These are phyloP conservation scores for Geotrichum europaeum DNA, from an alignment of 1,139 yeast genomes.

Conservation along the genomic window DNA sequence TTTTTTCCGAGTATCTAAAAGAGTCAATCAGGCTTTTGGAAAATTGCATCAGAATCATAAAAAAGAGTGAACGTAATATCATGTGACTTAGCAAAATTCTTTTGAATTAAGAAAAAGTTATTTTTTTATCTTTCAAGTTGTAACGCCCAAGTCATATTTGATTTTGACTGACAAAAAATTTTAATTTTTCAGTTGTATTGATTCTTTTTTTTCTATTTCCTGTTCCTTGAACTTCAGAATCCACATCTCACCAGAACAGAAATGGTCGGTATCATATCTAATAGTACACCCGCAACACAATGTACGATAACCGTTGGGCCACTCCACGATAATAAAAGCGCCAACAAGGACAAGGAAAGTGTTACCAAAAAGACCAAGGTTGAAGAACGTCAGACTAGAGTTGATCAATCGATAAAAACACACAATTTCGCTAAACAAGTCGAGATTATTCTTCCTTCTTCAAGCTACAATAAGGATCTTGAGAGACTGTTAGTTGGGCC, in stretches of 20 bases:
- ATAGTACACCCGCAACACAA: neutral
- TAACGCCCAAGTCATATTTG: neutral
- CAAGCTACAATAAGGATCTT: neutral
- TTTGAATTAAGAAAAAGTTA: neutral
- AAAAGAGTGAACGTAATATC: neutral
- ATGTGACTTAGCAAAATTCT: neutral
- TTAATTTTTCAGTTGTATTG: neutral
- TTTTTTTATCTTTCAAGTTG: neutral
- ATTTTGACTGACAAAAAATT: neutral
- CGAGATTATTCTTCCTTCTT: conserved; percentile 8
- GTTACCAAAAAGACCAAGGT: neutral
- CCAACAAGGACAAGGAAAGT: neutral
- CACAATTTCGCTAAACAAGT: conserved; percentile 20
- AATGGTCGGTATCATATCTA: neutral
- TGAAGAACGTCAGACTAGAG: neutral
- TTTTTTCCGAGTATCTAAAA: neutral
- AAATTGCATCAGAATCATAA: neutral
- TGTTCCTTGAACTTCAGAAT: neutral
- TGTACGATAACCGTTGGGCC: conserved; percentile 1
- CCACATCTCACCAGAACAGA: neutral
- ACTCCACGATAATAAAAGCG: neutral
- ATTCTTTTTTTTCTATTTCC: neutral
- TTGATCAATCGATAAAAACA: conserved; percentile 6
- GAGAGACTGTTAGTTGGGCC: neutral
- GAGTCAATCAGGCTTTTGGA: neutral